phyloP scores from a whole-genome alignment of 768 basidiomycete genomes.

The Ephemerocybe angulata region DNA sequence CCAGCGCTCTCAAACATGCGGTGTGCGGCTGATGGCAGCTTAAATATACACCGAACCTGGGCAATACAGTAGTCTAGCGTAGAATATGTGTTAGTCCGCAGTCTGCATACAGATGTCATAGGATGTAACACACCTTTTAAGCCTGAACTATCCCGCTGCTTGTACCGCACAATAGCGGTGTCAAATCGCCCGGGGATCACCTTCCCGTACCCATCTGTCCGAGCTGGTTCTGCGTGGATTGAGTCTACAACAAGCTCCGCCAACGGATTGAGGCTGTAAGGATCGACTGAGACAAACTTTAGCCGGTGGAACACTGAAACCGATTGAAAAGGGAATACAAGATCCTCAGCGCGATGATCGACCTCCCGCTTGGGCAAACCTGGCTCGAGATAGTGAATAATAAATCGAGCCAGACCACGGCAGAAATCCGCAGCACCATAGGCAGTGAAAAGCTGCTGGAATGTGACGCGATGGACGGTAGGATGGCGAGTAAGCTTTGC shows the following conservation, averaged over 20 bases:
- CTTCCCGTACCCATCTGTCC: background rate
- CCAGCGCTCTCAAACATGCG: slow-evolving; percentile 29
- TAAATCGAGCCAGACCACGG: no score
- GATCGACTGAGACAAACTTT: background rate
- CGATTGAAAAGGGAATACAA: no score
- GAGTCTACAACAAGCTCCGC: background rate
- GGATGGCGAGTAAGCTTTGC: no score
- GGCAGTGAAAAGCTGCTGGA: no score
- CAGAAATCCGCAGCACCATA: no score
- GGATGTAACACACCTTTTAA: background rate
- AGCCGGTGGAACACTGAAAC: no score
- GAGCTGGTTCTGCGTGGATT: background rate
- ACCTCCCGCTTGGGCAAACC: no score
- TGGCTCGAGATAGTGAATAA: no score
- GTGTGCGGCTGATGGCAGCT: background rate
- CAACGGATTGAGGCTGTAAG: background rate
- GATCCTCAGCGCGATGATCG: no score
- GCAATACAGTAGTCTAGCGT: background rate
- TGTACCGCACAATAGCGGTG: background rate
- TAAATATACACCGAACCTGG: background rate
- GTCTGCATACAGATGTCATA: background rate
- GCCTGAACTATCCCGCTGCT: background rate
- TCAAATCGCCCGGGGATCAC: background rate
- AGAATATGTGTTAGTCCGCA: background rate
- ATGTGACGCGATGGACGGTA: no score